These are phyloP conservation scores for Papiliotrema terrestris DNA, from an alignment of 1,284 basidiomycete genomes.

Conservation along the genomic window DNA sequence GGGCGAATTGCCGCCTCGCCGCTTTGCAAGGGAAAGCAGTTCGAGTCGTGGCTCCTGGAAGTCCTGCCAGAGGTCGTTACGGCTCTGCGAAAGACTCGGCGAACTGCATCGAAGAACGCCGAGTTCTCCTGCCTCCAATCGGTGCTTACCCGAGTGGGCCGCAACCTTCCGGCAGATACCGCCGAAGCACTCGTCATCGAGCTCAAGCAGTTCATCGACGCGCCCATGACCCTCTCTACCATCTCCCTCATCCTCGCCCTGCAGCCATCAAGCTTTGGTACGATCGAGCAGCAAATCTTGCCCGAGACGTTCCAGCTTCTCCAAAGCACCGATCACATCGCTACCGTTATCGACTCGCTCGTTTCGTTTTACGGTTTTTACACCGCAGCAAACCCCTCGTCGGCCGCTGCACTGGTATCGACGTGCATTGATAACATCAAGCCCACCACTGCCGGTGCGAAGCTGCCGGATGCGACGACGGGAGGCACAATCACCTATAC, in stretches of 20 bases:
- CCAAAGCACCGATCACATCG: slow-evolving; percentile 69
- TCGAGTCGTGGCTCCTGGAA: slow-evolving; percentile 73
- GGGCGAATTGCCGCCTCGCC: slow-evolving; percentile 50
- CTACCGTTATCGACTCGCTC: slow-evolving; percentile 68
- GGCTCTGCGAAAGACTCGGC: slow-evolving; percentile 74
- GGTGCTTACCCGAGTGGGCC: slow-evolving; percentile 52
- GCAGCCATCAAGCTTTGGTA: slow-evolving; percentile 65
- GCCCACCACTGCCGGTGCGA: slow-evolving; percentile 6
- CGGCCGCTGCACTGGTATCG: slow-evolving; percentile 72
- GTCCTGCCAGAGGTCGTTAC: slow-evolving; percentile 73
- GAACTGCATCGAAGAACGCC: slow-evolving; percentile 71
- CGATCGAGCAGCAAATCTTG: slow-evolving; percentile 68
- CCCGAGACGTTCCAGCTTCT: slow-evolving; percentile 66
- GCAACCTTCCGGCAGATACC: slow-evolving; percentile 60
- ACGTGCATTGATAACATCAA: slow-evolving; percentile 54
- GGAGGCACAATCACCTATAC: slow-evolving; percentile 48
- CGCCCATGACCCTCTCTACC: slow-evolving; percentile 69
- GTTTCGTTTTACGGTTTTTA: slow-evolving; percentile 74
- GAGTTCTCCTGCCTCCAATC: slow-evolving; percentile 70
- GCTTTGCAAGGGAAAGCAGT: slow-evolving; percentile 42
- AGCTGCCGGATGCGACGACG: slow-evolving; percentile 38
- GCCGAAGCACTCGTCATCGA: slow-evolving; percentile 65
- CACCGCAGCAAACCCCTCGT: slow-evolving; percentile 76
- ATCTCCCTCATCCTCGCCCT: slow-evolving; percentile 67
- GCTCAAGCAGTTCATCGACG: slow-evolving; percentile 70